Evolutionary conservation across 805 yeast species (phyloP).

Genomic region (Phaffomyces antillensis): DNA sequence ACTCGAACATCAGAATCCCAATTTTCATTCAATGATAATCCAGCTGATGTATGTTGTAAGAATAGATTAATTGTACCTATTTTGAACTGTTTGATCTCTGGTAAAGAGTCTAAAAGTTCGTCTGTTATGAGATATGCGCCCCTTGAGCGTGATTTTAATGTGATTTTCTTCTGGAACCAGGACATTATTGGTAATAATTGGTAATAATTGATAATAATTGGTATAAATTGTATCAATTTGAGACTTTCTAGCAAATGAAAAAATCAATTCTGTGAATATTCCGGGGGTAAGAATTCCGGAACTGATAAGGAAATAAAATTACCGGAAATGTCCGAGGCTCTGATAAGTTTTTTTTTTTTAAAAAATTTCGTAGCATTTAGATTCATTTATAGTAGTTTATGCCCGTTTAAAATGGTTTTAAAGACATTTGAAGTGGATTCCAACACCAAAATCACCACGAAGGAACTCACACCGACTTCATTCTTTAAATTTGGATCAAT

Average conservation of each 20-base stretch:
- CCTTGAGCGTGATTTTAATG: constrained; percentile 48
- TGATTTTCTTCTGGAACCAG: constrained; percentile 56
- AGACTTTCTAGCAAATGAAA: neutral
- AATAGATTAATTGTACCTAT: constrained; percentile 62
- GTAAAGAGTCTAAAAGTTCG: constrained; percentile 49
- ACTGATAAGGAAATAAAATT: neutral
- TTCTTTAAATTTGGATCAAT: constrained; percentile 71
- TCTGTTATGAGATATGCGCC: constrained; percentile 71
- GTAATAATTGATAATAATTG: too few relatives aligned
- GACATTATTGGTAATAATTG: too few relatives aligned
- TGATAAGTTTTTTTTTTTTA: too few relatives aligned
- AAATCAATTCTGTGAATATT: neutral
- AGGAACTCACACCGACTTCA: constrained; percentile 54
- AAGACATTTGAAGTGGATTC: constrained; percentile 29
- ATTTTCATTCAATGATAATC: constrained; percentile 68
- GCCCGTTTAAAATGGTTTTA: constrained; percentile 19
- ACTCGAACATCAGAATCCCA: constrained; percentile 71
- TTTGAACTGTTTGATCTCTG: constrained; percentile 51
- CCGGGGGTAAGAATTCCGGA: neutral
- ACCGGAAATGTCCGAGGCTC: neutral
- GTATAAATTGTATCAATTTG: too few relatives aligned
- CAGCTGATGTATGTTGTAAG: constrained; percentile 77
- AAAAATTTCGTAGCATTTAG: too few relatives aligned
- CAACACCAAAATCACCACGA: constrained; percentile 28
- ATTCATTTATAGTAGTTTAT: neutral